Evolutionary conservation across 1,139 yeast species (phyloP).

Genomic region (Yamadazyma epiphylla): DNA sequence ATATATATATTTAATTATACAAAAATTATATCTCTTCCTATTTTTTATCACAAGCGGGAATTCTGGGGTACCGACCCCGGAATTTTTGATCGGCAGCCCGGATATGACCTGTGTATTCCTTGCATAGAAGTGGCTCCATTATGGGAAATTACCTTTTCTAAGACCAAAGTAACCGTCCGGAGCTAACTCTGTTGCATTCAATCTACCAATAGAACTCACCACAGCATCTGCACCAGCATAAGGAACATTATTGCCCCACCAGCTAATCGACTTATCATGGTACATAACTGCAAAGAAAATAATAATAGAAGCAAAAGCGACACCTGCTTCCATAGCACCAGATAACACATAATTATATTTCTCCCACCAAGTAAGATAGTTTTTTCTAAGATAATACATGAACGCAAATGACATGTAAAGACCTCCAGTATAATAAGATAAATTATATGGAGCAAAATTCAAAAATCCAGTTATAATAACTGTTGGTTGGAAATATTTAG

Average conservation of each 20-base stretch:
- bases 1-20: no score
- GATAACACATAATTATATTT: conserved; percentile 61
- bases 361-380: conserved; percentile 57
- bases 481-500: conserved; percentile 40
- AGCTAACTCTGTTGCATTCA: conserved; percentile 25
- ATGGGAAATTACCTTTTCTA: conserved; percentile 36
- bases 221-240: conserved; percentile 48
- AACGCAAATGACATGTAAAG: conserved; percentile 45
- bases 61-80: no score
- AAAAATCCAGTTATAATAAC: conserved; percentile 37
- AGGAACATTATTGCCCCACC: conserved; percentile 60
- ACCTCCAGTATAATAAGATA: conserved; percentile 53
- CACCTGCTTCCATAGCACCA: conserved; percentile 56
- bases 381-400: conserved; percentile 49
- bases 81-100: no score
- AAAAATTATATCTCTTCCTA: no score
- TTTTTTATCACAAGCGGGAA: no score
- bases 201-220: conserved; percentile 26
- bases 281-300: conserved; percentile 57
- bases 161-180: conserved; percentile 46
- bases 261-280: conserved; percentile 31
- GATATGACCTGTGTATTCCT: no score
- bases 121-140: no score
- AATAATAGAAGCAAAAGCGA: conserved; percentile 52
- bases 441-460: conserved; percentile 51